phyloP scores from a whole-genome alignment of 2,329 filamentous ascomycete species.

The Monilinia polystroma region DNA sequence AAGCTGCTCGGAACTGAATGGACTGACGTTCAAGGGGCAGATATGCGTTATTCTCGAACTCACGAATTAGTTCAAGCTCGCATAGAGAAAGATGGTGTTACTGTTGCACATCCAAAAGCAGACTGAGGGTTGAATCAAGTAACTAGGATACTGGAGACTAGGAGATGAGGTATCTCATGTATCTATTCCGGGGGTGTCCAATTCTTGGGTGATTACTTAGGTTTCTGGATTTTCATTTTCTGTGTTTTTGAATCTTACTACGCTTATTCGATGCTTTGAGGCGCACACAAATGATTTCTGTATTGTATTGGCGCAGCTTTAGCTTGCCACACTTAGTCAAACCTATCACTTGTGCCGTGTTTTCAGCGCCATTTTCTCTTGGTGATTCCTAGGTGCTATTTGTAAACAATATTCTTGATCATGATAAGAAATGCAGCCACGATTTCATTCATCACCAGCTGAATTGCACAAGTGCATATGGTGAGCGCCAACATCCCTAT shows the following conservation, averaged over 20 bases:
- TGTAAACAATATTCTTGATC: background rate
- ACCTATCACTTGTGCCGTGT: background rate
- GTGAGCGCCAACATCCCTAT: background rate
- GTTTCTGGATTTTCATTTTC: background rate
- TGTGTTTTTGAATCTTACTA: background rate
- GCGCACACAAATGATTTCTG: background rate
- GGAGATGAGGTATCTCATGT: background rate
- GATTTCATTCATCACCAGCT: background rate
- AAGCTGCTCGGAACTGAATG: slow-evolving; percentile 20
- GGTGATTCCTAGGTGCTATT: background rate
- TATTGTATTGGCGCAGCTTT: background rate
- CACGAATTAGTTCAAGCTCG: slow-evolving; percentile 16
- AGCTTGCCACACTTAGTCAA: background rate
- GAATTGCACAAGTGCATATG: background rate
- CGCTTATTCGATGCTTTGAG: background rate
- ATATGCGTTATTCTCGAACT: slow-evolving; percentile 17
- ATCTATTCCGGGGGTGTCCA: background rate
- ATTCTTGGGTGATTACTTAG: background rate
- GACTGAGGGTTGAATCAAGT: background rate
- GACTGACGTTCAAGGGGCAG: slow-evolving; percentile 17
- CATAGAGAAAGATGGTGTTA: background rate
- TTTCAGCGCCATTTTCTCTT: background rate
- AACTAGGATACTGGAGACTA: background rate
- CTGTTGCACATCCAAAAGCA: background rate
- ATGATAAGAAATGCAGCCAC: slow-evolving; percentile 2